Evolutionary conservation across 129 eudicot genomes (phyloP).

Genomic region (Lactuca sativa): DNA sequence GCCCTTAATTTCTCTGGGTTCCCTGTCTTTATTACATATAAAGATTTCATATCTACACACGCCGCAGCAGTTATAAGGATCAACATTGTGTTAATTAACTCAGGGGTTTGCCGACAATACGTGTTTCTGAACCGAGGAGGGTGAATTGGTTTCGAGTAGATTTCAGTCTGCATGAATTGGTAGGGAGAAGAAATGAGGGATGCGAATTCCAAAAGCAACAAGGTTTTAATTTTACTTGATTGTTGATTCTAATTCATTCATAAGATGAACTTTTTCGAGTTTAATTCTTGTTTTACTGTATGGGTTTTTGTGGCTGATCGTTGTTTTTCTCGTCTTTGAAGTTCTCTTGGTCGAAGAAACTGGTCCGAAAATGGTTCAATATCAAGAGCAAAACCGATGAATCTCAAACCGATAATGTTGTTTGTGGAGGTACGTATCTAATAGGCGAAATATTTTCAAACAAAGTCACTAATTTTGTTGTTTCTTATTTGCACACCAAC

Average conservation of each 20-base stretch:
- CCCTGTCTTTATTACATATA: constrained; percentile 16
- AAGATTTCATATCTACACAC: constrained; percentile 14
- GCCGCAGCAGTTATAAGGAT: not conserved
- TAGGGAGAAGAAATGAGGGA: constrained; percentile 74
- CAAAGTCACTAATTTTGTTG: constrained; percentile 2
- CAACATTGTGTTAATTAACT: constrained; percentile 21
- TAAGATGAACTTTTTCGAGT: not conserved
- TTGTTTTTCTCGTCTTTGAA: constrained; percentile 31
- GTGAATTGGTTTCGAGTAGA: not conserved
- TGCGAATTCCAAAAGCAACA: constrained; percentile 71
- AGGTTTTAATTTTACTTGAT: constrained; percentile 48
- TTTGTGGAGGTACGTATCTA: constrained; percentile 53
- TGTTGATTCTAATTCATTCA: not conserved
- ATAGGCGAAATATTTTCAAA: not conserved
- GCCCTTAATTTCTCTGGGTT: constrained; percentile 29
- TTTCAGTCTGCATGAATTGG: constrained; percentile 50
- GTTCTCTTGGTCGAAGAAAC: constrained; percentile 89
- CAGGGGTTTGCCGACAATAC: not conserved
- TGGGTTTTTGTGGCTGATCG: constrained; percentile 18
- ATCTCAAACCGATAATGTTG: constrained; percentile 55
- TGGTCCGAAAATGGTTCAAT: constrained; percentile 90
- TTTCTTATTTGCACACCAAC: constrained; percentile 12
- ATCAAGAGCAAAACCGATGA: constrained; percentile 73
- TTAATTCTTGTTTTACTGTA: not conserved
- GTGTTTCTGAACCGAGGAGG: not conserved